These are phyloP conservation scores for Gracilaria caudata DNA, from an alignment of 23 red algal genomes.

Conservation along the genomic window DNA sequence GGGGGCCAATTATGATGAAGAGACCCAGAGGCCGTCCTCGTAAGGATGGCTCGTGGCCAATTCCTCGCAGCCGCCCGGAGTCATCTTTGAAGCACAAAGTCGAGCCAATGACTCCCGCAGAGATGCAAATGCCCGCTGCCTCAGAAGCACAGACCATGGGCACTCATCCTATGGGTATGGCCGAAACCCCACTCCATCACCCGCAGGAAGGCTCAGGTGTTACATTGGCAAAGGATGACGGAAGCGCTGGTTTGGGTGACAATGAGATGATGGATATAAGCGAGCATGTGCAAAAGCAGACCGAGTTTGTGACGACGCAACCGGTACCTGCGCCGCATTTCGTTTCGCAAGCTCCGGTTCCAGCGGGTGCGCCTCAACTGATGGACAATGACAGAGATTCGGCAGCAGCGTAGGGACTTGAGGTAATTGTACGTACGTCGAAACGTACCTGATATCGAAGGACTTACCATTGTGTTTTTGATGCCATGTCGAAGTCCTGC, in stretches of 20 bases:
- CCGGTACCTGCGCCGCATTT: background rate
- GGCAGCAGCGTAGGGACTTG: background rate
- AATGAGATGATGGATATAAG: background rate
- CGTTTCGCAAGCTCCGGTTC: background rate
- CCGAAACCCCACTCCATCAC: background rate
- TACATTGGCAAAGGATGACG: background rate
- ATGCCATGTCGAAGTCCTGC: background rate
- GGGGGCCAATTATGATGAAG: constrained; percentile 17
- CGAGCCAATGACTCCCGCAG: background rate
- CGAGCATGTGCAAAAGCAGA: background rate
- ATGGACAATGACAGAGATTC: background rate
- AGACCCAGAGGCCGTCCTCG: constrained; percentile 65
- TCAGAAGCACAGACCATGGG: background rate
- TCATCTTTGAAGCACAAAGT: constrained; percentile 28
- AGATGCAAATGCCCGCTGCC: background rate
- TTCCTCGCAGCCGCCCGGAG: constrained; percentile 9
- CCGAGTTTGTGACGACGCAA: background rate
- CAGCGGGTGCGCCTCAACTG: background rate
- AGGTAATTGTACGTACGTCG: too few species aligned
- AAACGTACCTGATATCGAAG: background rate
- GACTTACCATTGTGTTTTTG: background rate
- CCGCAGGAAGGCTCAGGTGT: background rate
- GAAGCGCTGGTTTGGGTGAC: background rate
- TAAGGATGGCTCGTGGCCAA: constrained; percentile 62
- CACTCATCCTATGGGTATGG: background rate